Percentiles rank a stretch among this genome's conserved stretches.
Conservation (phyloP, 164 flowering plant genomes). For the Aristolochia contorta region DNA sequence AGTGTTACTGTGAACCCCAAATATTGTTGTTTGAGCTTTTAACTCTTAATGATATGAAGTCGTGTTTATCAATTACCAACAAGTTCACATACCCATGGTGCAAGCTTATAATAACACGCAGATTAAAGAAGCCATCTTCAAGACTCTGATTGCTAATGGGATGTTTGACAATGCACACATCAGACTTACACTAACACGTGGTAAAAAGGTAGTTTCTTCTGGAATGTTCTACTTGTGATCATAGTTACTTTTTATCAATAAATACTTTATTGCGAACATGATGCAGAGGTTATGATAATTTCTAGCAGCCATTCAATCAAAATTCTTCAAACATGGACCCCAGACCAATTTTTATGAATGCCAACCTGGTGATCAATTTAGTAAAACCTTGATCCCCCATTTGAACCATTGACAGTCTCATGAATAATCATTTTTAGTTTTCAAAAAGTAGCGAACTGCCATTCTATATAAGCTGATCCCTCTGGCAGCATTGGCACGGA, state of each 20-base stretch:
- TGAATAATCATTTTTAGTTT: too few species aligned
- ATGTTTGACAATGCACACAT: conserved; percentile 94
- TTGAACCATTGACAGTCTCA: too few species aligned
- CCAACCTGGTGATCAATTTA: too few species aligned
- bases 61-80: background rate
- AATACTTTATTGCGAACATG: too few species aligned
- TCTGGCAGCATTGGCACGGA: too few species aligned
- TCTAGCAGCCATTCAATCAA: background rate
- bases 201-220: conserved; percentile 61
- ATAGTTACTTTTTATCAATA: background rate
- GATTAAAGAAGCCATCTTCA: conserved; percentile 86
- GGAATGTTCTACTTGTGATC: background rate
- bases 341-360: too few species aligned
- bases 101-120: conserved; percentile 18
- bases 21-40: background rate
- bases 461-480: too few species aligned
- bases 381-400: too few species aligned
- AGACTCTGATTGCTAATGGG: conserved; percentile 74
- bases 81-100: background rate
- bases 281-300: background rate
- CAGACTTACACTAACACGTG: conserved; percentile 85
- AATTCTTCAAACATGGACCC: background rate
- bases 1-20: background rate
- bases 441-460: too few species aligned
- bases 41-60: background rate